Evolutionary conservation across 352 stramenopile genomes (phyloP).

Genomic region (Phytopythium mirpurense): DNA sequence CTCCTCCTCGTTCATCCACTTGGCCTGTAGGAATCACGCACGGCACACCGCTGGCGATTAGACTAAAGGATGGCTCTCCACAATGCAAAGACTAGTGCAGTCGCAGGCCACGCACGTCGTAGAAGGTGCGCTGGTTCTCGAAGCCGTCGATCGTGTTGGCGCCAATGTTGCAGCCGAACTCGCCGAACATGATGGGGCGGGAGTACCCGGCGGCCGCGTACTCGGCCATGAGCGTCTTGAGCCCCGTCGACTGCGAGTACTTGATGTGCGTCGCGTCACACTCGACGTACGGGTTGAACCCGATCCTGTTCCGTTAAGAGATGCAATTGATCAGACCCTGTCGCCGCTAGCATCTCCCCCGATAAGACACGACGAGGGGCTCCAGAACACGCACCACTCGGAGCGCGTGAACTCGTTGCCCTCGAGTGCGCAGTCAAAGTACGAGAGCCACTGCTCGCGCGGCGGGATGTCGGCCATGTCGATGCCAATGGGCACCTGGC

Average conservation of each 20-base stretch:
- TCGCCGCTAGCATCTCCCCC: no score
- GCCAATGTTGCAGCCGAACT: constrained; percentile 72
- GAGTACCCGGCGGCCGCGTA: constrained; percentile 42
- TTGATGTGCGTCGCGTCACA: constrained; percentile 50
- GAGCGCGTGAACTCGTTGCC: constrained; percentile 46
- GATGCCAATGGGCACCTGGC: constrained; percentile 55
- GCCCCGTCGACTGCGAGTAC: constrained; percentile 50
- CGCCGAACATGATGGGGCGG: constrained; percentile 64
- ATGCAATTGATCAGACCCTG: no score
- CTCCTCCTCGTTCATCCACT: constrained; percentile 75
- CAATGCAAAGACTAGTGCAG: no score
- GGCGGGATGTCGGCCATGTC: constrained; percentile 55
- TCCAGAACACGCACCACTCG: constrained; percentile 37
- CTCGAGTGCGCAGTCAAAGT: constrained; percentile 53
- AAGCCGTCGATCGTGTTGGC: constrained; percentile 61
- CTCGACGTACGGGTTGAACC: constrained; percentile 85
- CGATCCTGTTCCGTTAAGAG: not conserved
- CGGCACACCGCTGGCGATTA: no score
- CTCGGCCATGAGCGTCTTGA: constrained; percentile 58
- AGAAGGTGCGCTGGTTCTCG: constrained; percentile 61
- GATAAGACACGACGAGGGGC: no score
- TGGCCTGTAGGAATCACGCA: constrained; percentile 23
- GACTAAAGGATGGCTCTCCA: no score
- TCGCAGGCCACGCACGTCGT: constrained; percentile 23
- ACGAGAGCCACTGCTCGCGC: constrained; percentile 46